Evolutionary conservation across 768 basidiomycete genomes (phyloP), one percentile per base, ranked within the genome.

Genomic region (Tricholoma bakamatsutake): DNA sequence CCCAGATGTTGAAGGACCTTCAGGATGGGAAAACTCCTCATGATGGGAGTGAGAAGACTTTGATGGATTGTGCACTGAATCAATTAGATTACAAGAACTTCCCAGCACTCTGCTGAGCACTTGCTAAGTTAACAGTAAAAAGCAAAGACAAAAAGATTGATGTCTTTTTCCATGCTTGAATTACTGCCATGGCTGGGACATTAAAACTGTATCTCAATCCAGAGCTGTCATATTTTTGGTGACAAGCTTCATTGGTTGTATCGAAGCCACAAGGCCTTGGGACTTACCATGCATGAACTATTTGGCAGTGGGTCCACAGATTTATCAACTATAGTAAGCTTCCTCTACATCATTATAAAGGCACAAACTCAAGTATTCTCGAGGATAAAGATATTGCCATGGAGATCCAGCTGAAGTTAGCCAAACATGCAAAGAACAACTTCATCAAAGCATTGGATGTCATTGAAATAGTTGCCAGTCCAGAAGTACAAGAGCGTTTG

Each of bases 381-480:
- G 12, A 70, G 1, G 68, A 73, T 59, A 69, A 73, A 50, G 69
- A 73, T 53, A 62, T 71, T 55, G 17, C 62, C n/a, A 42, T 42
- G 40, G 40, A 42, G 40, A 28, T 71, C 11, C 59, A 70, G 37
- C 57, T 71, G 0, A 66, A 71, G 49, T 62, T 75, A 1, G 45
- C 56, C 12, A 61, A 61, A 35, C 56, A 60, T 24, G 57, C 66
- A 12, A 67, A 68, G 47, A 59, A 60, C 0, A 59, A 61, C 0
- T 68, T 68, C 53, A 66, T 74, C 33, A 27, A 37, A 0, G 69
- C 69, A 2, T 54, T 63, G 33, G 65, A 69, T 53, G 59, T 75
- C 21, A 24, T 24, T 3, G 21, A 24, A 24, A 24, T 24, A 1
- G 3, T 24, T 24, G 21, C 21, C 21, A 24, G 21, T 24, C 21